phyloP scores from a whole-genome alignment of 345 rosid genomes.

The Sonneratia caseolaris region DNA sequence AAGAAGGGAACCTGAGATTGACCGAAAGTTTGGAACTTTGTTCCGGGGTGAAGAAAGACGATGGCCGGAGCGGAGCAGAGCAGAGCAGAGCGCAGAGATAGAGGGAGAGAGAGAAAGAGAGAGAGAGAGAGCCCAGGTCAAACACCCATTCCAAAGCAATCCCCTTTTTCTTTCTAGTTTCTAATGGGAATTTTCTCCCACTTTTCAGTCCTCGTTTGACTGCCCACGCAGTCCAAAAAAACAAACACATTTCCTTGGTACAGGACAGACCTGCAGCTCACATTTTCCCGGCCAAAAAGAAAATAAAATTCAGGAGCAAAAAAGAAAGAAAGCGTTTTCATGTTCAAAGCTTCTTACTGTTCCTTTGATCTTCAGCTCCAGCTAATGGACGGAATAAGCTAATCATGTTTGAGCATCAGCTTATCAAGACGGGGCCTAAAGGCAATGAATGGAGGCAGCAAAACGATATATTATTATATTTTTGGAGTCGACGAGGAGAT shows the following conservation, averaged over 20 bases:
- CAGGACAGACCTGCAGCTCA: neutral
- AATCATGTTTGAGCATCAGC: too few species aligned
- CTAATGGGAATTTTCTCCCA: neutral
- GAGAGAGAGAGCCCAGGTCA: neutral
- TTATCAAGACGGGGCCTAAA: too few species aligned
- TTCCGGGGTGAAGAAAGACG: neutral
- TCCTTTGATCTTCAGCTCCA: too few species aligned
- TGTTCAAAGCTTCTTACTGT: too few species aligned
- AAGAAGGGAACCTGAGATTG: neutral
- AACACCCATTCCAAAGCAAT: neutral
- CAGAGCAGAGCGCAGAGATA: neutral
- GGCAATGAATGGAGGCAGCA: neutral
- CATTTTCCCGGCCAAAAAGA: neutral
- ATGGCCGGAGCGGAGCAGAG: neutral
- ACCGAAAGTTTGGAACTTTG: slow-evolving; percentile 1
- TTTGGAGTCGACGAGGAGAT: neutral
- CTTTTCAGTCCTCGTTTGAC: neutral
- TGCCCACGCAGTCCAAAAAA: too few species aligned
- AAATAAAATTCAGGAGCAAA: neutral
- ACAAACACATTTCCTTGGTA: neutral
- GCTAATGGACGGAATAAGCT: too few species aligned
- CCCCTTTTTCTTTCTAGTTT: neutral
- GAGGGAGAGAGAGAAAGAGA: slow-evolving; percentile 3
- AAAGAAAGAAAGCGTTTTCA: too few species aligned
- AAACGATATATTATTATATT: neutral